Conservation (phyloP, 2,329 filamentous ascomycete genomes). For the Cordyceps tenuipes region DNA sequence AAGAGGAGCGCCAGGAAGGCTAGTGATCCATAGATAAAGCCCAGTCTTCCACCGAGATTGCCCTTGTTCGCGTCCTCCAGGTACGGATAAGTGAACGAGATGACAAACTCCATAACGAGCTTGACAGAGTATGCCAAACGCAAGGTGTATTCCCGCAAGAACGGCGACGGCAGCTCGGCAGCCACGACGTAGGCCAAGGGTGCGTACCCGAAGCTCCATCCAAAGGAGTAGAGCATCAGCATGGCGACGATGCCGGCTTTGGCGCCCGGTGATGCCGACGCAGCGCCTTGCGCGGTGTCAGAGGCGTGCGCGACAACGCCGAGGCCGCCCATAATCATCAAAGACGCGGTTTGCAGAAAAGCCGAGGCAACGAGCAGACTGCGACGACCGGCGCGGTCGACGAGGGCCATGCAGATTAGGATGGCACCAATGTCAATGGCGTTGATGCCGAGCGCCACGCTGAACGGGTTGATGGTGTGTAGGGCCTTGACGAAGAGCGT, state of each 20-base stretch:
- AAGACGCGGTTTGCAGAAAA: conserved; percentile 20
- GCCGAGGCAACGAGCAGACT: conserved; percentile 21
- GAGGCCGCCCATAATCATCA: conserved; percentile 30
- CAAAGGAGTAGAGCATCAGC: conserved; percentile 23
- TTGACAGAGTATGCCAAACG: not conserved
- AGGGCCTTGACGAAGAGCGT: conserved; percentile 23
- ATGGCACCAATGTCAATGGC: conserved; percentile 15
- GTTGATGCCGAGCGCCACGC: conserved; percentile 17
- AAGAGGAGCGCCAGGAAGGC: not conserved
- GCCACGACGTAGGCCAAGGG: conserved; percentile 28
- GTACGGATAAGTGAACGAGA: not conserved
- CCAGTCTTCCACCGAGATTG: not conserved
- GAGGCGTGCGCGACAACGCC: conserved; percentile 19
- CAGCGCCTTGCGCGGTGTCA: not conserved
- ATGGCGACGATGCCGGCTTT: conserved; percentile 25
- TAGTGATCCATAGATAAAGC: not conserved
- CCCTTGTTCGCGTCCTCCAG: not conserved
- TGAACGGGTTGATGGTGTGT: conserved; percentile 22
- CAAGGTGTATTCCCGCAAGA: not conserved
- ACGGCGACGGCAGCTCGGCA: conserved; percentile 24
- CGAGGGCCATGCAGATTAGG: conserved; percentile 14
- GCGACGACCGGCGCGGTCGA: conserved; percentile 17
- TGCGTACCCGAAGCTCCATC: conserved; percentile 26
- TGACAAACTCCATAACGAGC: not conserved
- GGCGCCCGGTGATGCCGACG: not conserved